A percentile compares a stretch with the other conserved stretches of the same genome.
Evolutionary conservation across 108 stramenopile genomes (phyloP).

Genomic region (Fragilariopsis cylindrus): DNA sequence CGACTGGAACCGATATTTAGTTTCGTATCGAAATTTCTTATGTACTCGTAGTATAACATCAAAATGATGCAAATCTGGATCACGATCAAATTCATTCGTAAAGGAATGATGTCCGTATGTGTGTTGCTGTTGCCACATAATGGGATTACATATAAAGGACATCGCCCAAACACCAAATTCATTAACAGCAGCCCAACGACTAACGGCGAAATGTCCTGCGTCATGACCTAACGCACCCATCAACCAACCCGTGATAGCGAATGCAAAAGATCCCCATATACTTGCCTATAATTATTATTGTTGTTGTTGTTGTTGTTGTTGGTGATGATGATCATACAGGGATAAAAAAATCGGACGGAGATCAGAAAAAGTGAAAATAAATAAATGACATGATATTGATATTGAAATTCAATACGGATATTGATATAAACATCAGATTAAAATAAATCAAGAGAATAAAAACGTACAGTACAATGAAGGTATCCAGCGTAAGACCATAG

Average conservation of each 20-base stretch:
- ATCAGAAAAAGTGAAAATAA: background rate
- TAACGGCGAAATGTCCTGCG: conserved; percentile 62
- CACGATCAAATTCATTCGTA: conserved; percentile 64
- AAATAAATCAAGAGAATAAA: background rate
- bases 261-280: conserved; percentile 42
- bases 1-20: conserved; percentile 30
- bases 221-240: conserved; percentile 69
- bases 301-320: background rate
- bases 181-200: conserved; percentile 37
- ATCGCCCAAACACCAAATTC: conserved; percentile 53
- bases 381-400: background rate
- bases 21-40: conserved; percentile 28
- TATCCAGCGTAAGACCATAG: conserved; percentile 22
- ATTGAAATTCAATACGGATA: too few species aligned
- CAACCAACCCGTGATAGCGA: conserved; percentile 60
- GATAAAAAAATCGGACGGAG: background rate
- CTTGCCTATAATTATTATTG: conserved; percentile 33
- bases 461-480: conserved; percentile 40
- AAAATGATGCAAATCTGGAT: conserved; percentile 77
- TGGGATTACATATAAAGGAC: conserved; percentile 60
- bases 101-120: conserved; percentile 69
- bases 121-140: conserved; percentile 77
- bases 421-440: background rate
- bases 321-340: background rate
- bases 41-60: conserved; percentile 42